Percentiles rank a stretch among this genome's conserved stretches.
These are phyloP conservation scores for Funneliformis mosseae DNA, from an alignment of 192 early-diverging fungal genomes.

Conservation along the genomic window DNA sequence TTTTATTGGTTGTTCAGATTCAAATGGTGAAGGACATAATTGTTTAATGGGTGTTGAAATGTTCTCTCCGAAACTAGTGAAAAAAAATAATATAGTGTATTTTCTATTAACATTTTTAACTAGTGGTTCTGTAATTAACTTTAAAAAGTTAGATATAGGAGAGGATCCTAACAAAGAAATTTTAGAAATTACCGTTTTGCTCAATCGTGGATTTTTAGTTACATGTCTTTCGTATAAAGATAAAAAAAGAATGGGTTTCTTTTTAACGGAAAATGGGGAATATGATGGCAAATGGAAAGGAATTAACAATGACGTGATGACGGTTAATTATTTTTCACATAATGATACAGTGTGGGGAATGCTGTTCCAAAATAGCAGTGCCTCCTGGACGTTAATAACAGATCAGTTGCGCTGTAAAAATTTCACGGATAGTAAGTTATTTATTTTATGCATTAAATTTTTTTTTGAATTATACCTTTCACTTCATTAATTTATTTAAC, in stretches of 20 bases:
- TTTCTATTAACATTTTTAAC: neutral
- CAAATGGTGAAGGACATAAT: neutral
- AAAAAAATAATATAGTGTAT: too few relatives aligned
- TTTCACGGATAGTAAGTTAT: neutral
- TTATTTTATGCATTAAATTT: neutral
- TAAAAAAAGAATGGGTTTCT: neutral
- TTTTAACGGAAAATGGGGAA: neutral
- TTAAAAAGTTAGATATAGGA: neutral
- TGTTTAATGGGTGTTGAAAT: neutral
- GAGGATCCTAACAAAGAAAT: neutral
- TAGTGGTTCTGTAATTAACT: neutral
- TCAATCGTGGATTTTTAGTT: neutral
- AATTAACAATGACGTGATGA: neutral
- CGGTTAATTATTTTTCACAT: too few relatives aligned
- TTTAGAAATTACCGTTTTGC: neutral
- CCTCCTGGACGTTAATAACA: neutral
- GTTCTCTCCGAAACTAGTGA: neutral
- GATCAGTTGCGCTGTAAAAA: neutral
- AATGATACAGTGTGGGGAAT: neutral
- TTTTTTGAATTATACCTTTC: too few relatives aligned
- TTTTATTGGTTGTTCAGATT: neutral
- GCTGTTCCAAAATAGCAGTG: neutral
- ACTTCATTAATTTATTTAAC: too few relatives aligned
- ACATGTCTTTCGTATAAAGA: neutral
- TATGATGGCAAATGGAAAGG: neutral